Evolutionary conservation across 768 basidiomycete species (phyloP).

Genomic region (Xerocomus brunneocitrinus): DNA sequence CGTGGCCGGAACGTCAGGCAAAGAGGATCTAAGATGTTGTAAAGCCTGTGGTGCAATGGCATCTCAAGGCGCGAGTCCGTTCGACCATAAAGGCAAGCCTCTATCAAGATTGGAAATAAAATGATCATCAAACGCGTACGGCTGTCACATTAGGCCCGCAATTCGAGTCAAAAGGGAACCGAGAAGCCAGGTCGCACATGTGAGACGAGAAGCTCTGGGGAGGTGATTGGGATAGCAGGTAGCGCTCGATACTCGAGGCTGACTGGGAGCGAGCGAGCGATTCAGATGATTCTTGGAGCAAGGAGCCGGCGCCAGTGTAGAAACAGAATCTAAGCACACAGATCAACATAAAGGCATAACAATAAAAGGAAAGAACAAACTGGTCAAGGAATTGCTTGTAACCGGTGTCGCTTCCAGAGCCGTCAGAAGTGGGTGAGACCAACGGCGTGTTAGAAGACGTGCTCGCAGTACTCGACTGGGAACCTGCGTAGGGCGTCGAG

Average conservation of each 20-base stretch:
- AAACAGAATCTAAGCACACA: slow-evolving; percentile 63
- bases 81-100: background rate
- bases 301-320: slow-evolving; percentile 57
- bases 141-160: slow-evolving; percentile 27
- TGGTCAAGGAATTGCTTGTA: slow-evolving; percentile 63
- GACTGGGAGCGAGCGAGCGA: slow-evolving; percentile 41
- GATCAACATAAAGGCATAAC: background rate
- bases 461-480: slow-evolving; percentile 41
- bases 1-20: background rate
- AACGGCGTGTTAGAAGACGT: slow-evolving; percentile 42
- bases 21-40: background rate
- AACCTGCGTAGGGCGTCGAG: slow-evolving; percentile 46
- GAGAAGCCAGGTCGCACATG: slow-evolving; percentile 20
- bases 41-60: background rate
- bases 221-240: slow-evolving; percentile 36
- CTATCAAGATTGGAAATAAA: background rate
- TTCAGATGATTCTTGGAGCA: slow-evolving; percentile 27
- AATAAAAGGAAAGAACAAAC: slow-evolving; percentile 37
- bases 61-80: background rate
- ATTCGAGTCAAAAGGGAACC: slow-evolving; percentile 24
- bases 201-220: slow-evolving; percentile 23
- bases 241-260: slow-evolving; percentile 52
- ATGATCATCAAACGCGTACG: slow-evolving; percentile 11
- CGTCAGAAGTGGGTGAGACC: slow-evolving; percentile 37
- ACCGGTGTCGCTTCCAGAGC: slow-evolving; percentile 31